Conservation (phyloP, 192 early-diverging fungal species). For the Dispira simplex region DNA sequence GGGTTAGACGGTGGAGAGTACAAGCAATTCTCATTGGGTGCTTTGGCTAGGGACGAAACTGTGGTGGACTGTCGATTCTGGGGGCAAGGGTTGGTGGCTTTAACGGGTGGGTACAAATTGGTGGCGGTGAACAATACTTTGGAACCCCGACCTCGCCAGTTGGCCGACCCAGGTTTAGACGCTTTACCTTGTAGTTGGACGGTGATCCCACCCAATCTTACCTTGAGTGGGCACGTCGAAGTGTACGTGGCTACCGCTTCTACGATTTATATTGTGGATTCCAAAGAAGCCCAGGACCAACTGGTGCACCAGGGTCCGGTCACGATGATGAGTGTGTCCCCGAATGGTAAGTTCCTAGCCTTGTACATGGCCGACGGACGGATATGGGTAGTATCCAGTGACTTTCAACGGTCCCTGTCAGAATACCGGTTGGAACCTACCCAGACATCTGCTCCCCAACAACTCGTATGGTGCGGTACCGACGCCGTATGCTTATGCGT, state of each 20-base stretch:
- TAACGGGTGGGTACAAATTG: conserved; percentile 68
- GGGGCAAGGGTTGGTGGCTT: conserved; percentile 82
- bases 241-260: conserved; percentile 60
- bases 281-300: conserved; percentile 64
- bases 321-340: conserved; percentile 72
- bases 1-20: conserved; percentile 61
- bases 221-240: conserved; percentile 78
- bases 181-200: conserved; percentile 73
- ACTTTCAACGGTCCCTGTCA: conserved; percentile 86
- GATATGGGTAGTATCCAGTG: conserved; percentile 85
- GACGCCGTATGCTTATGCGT: conserved; percentile 84
- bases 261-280: conserved; percentile 76
- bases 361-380: conserved; percentile 63
- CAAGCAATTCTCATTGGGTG: conserved; percentile 61
- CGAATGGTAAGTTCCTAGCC: conserved; percentile 87
- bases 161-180: conserved; percentile 55
- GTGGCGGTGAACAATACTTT: conserved; percentile 71
- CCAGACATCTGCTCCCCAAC: not conserved
- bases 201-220: conserved; percentile 74
- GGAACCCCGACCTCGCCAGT: conserved; percentile 62
- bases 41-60: conserved; percentile 67
- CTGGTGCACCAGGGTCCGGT: conserved; percentile 81
- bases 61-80: conserved; percentile 79
- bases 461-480: conserved; percentile 68
- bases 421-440: conserved; percentile 34